Evolutionary conservation across 495 filamentous ascomycete genomes (phyloP), one percentile per base, ranked within the genome.

Genomic region (Diplogelasinospora grovesii): DNA sequence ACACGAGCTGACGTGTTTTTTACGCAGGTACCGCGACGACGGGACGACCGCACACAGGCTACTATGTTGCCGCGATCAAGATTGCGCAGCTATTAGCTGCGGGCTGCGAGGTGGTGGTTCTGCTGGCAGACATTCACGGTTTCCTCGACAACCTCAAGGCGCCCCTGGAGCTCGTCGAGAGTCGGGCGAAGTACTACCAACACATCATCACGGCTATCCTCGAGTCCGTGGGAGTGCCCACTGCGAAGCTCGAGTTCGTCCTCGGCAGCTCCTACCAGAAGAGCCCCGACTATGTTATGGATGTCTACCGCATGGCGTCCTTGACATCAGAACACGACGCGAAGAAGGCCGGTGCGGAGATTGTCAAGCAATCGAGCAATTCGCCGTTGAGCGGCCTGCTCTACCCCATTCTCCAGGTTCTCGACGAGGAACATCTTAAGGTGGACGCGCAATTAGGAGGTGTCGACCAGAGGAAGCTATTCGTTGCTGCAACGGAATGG

Each of bases 401-500:
- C 31, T 98, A 98, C 62, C 85, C 86, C 0, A 71, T 89, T 8
- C 82, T 98, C 57, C 92, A 98, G 64, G 82, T 82, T 3, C 69
- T 97, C 21, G 90, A 98, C 50, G 92, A 98, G 63, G 74, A 97
- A 64, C 78, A 95, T 65, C 70, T 98, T 4, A 75, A 78, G 38
- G 85, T 89, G 3, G 88, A 98, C 62, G 80, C 70, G 1, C 82
- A 98, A 48, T 83, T 81, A 33, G 83, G 83, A 7, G 79, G 81
- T 32, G 70, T 92, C 3, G 89, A 95, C 49, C 89, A 96, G 69
- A 65, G 90, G 23, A 98, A 98, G 59, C 76, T 97, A 21, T 98
- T 97, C 51, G 77, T 77, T 7, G 64, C 83, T 6, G 88, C 89
- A 0, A 81, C 83, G 22, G 85, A 89, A 50, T 73, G 75, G 44